Percentiles rank a stretch among this genome's conserved stretches.
Evolutionary conservation across 345 rosid species (phyloP).

Genomic region (Citrus inodora): DNA sequence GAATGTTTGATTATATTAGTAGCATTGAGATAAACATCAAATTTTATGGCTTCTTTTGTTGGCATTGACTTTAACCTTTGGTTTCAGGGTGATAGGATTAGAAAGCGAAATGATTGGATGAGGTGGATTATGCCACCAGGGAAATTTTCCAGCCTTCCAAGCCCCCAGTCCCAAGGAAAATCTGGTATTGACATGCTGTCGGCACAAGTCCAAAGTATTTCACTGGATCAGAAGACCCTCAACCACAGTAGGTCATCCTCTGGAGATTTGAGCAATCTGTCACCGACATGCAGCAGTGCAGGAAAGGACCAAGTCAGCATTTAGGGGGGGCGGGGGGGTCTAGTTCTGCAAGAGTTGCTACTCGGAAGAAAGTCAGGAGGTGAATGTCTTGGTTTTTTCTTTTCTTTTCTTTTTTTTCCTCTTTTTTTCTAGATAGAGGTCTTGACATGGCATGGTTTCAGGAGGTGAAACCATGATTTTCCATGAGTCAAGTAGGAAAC

Average conservation of each 20-base stretch:
- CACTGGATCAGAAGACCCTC: conserved; percentile 29
- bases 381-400: background rate
- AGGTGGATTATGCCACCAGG: conserved; percentile 52
- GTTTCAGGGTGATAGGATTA: conserved; percentile 65
- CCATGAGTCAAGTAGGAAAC: background rate
- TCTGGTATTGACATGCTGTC: conserved; percentile 27
- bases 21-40: background rate
- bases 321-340: conserved; percentile 2
- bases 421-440: background rate
- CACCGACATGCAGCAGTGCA: background rate
- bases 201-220: conserved; percentile 24
- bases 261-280: conserved; percentile 14
- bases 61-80: background rate
- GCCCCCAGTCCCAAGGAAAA: conserved; percentile 17
- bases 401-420: too few relatives aligned
- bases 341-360: background rate
- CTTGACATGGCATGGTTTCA: background rate
- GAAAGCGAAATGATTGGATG: conserved; percentile 68
- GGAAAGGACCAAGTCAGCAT: conserved; percentile 6
- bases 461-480: background rate
- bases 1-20: background rate
- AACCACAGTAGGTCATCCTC: conserved; percentile 12
- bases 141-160: conserved; percentile 30
- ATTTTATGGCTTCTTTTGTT: background rate
- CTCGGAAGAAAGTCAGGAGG: background rate